Evolutionary conservation across 345 rosid species (phyloP), one percentile per base, ranked within the genome.

Genomic region (Erucastrum elatum): DNA sequence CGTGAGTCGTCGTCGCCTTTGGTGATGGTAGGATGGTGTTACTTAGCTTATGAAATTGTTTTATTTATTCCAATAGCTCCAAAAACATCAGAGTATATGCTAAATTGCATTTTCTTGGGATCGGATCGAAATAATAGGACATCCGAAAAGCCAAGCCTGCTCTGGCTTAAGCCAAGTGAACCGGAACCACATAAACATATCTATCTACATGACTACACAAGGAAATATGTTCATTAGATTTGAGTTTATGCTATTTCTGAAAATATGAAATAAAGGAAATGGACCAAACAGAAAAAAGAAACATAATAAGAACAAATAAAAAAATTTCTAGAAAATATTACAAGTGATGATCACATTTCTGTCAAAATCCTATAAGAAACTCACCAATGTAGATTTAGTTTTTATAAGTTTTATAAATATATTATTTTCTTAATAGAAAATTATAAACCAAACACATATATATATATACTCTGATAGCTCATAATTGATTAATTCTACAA

Each of bases 1-100:
- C 58, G 53, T 62, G 72, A 78, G 26, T 63, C 55, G 39, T 63
- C 55, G 39, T 49, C 77, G 66, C 30, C 39, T 41, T 30, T 68
- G 78, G 4, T 58, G 3, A 25, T 58, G 11, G 62, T 58, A 4
- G 4, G 21, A 26, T 55, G 60, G 70, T 37, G 15, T 63, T 58
- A 70, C 21, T 56, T 64, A 26, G 16, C 12, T 51, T 27, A 16
- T 64, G 66, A 51, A 31, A 64, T 8, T 56, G 0, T n/a, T 70
- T 51, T 4, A 49, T 17, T 12, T 35, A 31, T 49, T 31, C 35
- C 15, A 41, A 12, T 53, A 34, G 44, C 59, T 71, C 65, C 70
- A 70, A 77, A n/a, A 16, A n/a, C 33, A 70, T 51, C 8, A 77
- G 9, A 63, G 21, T 21, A 15, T 67, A 61, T 2, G 30, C 21